Conservation (phyloP, 78 protist genomes). For the Dictyostelium firmibasis region DNA sequence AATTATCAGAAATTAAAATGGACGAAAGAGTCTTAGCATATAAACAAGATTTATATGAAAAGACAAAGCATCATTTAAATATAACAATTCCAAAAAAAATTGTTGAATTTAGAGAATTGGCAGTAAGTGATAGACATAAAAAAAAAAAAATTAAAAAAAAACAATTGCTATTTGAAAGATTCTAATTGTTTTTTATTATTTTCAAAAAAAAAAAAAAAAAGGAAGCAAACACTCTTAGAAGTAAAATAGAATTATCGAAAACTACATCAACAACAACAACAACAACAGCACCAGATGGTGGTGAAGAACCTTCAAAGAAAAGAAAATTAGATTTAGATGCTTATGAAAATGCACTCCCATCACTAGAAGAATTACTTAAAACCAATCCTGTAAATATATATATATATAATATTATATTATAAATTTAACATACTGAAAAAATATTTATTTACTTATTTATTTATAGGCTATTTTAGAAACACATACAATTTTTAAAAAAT, state of each 20-base stretch:
- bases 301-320: background rate
- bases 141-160: too few relatives aligned
- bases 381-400: background rate
- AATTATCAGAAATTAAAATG: background rate
- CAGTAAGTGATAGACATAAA: background rate
- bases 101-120: background rate
- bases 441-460: background rate
- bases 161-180: background rate
- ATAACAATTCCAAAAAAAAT: constrained; percentile 24
- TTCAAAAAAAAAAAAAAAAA: too few relatives aligned
- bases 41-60: constrained; percentile 13
- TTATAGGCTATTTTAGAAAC: background rate
- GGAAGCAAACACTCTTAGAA: background rate
- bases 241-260: background rate
- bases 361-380: constrained; percentile 21
- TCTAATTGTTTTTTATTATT: too few relatives aligned
- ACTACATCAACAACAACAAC: background rate
- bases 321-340: background rate
- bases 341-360: background rate
- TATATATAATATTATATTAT: background rate
- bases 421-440: too few relatives aligned
- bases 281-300: too few relatives aligned
- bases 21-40: constrained; percentile 10
- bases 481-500: background rate
- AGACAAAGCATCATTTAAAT: background rate